phyloP scores from a whole-genome alignment of 257 asterid species.

The Solanum boliviense region DNA sequence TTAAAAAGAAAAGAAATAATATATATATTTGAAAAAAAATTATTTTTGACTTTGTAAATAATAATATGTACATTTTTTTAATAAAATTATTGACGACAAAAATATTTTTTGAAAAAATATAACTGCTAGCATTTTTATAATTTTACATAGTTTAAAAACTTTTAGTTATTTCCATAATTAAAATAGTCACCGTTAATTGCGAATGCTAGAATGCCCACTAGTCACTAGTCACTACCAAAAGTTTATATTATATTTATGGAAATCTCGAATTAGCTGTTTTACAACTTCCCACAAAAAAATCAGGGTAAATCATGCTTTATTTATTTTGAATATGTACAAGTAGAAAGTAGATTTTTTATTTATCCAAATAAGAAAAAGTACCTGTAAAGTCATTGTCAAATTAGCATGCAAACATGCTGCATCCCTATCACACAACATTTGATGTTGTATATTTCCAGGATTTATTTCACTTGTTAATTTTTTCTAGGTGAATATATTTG shows the following conservation, averaged over 20 bases:
- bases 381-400: not conserved
- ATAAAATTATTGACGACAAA: too few species aligned
- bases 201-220: not conserved
- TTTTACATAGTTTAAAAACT: too few species aligned
- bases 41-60: too few species aligned
- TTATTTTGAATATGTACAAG: not conserved
- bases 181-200: not conserved
- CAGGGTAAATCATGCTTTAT: not conserved
- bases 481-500: not conserved
- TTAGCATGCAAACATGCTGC: not conserved
- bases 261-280: not conserved
- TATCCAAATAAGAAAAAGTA: not conserved
- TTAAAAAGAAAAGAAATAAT: too few species aligned
- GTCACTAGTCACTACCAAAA: not conserved
- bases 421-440: not conserved
- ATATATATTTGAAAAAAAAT: too few species aligned
- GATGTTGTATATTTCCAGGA: not conserved
- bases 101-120: too few species aligned
- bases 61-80: not conserved
- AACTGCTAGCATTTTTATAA: too few species aligned
- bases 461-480: not conserved
- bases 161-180: not conserved
- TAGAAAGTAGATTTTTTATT: not conserved
- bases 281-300: not conserved
- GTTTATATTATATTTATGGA: not conserved